Conservation (phyloP, 163 green algal genomes). For the Scenedesmus sp. region DNA sequence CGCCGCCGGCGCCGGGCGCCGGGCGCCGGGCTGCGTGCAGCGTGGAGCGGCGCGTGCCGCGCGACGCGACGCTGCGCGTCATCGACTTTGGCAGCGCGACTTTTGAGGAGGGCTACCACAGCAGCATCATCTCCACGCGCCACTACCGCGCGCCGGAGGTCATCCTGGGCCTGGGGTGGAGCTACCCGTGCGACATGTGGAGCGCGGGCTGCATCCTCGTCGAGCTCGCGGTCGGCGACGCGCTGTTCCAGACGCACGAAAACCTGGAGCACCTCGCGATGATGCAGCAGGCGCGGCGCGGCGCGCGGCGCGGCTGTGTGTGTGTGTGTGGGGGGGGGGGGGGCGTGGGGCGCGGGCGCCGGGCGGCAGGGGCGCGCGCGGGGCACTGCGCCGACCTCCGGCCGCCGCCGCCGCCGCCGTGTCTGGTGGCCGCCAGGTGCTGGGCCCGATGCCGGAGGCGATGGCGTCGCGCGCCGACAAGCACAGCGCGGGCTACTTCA, state of each 20-base stretch:
- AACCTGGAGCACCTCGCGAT: constrained; percentile 94
- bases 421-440: too few relatives aligned
- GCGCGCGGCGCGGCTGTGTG: too few relatives aligned
- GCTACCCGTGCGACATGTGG: constrained; percentile 95
- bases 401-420: too few relatives aligned
- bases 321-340: too few relatives aligned
- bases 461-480: constrained; percentile 59
- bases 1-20: too few relatives aligned
- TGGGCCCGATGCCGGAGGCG: constrained; percentile 69
- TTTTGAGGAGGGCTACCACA: constrained; percentile 96
- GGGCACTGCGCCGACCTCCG: too few relatives aligned
- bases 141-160: constrained; percentile 97
- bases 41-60: constrained; percentile 47
- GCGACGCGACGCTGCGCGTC: constrained; percentile 61
- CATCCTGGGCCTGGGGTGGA: constrained; percentile 96
- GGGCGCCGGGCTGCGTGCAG: too few relatives aligned
- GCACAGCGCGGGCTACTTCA: constrained; percentile 52
- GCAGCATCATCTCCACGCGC: constrained; percentile 74
- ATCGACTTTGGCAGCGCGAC: constrained; percentile 99
- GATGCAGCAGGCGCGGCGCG: constrained; percentile 79
- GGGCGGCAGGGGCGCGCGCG: too few relatives aligned
- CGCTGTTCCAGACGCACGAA: constrained; percentile 82
- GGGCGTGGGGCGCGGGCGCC: too few relatives aligned
- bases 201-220: constrained; percentile 96
- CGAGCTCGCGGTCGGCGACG: constrained; percentile 88